Percentiles rank a stretch among this genome's conserved stretches.
Evolutionary conservation across 1,284 basidiomycete genomes (phyloP).

Genomic region (Moniliella sp.): DNA sequence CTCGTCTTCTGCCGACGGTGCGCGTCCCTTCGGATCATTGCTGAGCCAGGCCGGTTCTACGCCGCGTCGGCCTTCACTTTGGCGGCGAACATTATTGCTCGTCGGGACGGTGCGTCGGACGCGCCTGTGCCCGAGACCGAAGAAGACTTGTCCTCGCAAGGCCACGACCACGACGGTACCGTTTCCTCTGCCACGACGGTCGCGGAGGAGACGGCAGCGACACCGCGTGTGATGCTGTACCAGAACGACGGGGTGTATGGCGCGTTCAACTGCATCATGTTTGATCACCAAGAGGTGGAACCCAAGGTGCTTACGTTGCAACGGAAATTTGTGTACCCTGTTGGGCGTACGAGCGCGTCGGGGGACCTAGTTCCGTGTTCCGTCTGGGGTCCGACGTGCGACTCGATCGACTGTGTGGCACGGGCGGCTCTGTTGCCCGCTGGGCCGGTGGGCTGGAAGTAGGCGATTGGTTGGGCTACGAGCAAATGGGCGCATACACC

Average conservation of each 20-base stretch:
- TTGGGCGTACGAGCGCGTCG: background rate
- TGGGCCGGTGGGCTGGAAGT: conserved; percentile 22
- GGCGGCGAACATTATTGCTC: conserved; percentile 79
- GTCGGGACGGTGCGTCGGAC: conserved; percentile 33
- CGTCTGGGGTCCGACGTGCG: conserved; percentile 55
- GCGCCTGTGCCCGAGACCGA: conserved; percentile 7
- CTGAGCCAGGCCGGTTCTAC: conserved; percentile 86
- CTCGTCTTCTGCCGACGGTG: conserved; percentile 25
- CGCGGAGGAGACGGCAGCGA: conserved; percentile 1
- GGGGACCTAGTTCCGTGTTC: conserved; percentile 33
- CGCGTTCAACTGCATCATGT: conserved; percentile 88
- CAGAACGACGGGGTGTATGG: conserved; percentile 46
- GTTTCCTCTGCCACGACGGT: background rate
- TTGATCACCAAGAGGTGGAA: conserved; percentile 69
- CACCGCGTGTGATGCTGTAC: conserved; percentile 31
- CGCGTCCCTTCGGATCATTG: conserved; percentile 55
- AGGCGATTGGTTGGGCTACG: conserved; percentile 77
- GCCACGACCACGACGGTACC: background rate
- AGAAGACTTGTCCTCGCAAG: conserved; percentile 53
- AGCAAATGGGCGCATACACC: conserved; percentile 81
- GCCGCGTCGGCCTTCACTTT: conserved; percentile 79
- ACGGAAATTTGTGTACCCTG: conserved; percentile 19
- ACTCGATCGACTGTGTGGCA: conserved; percentile 56
- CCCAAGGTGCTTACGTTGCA: conserved; percentile 51
- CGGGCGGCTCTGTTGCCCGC: conserved; percentile 13